Percentiles rank a stretch among this genome's conserved stretches.
Evolutionary conservation across 2,329 filamentous ascomycete genomes (phyloP).

Genomic region (Trichoderma sp.): DNA sequence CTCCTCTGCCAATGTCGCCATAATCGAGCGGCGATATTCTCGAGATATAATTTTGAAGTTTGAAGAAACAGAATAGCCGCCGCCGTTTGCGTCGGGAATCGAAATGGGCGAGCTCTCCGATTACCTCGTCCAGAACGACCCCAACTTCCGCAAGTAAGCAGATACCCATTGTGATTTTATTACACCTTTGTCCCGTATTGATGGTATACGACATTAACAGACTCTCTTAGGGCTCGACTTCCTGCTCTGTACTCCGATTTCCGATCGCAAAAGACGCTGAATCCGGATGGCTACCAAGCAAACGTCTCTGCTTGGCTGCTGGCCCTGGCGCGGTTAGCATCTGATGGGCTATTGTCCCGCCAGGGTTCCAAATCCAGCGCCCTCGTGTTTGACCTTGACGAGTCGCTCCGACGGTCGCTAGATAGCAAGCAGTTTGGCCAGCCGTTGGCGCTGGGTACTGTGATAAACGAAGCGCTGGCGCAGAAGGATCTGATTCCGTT

Average conservation of each 20-base stretch:
- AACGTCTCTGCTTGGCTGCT: constrained; percentile 78
- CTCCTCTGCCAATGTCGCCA: background rate
- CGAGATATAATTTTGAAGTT: background rate
- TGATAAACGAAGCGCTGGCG: constrained; percentile 70
- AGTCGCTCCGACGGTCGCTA: constrained; percentile 66
- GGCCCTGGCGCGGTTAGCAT: constrained; percentile 66
- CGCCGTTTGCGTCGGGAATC: background rate
- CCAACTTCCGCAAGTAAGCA: constrained; percentile 57
- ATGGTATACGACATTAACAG: background rate
- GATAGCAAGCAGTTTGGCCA: constrained; percentile 76
- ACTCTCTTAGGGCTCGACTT: constrained; percentile 61
- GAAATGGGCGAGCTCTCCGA: constrained; percentile 65
- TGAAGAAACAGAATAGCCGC: background rate
- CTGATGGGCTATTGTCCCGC: constrained; percentile 54
- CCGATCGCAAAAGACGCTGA: constrained; percentile 66
- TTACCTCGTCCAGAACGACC: constrained; percentile 60
- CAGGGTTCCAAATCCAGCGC: constrained; percentile 43
- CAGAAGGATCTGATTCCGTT: constrained; percentile 68
- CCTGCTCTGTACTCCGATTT: constrained; percentile 90
- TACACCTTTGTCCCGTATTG: background rate
- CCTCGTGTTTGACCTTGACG: constrained; percentile 54
- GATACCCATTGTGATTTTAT: background rate
- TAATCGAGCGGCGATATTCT: background rate
- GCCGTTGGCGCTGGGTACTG: constrained; percentile 75
- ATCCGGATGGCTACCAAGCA: constrained; percentile 80